Evolutionary conservation across 2,329 filamentous ascomycete species (phyloP), one percentile per base, ranked within the genome.

Genomic region (Acrodontium crateriforme): DNA sequence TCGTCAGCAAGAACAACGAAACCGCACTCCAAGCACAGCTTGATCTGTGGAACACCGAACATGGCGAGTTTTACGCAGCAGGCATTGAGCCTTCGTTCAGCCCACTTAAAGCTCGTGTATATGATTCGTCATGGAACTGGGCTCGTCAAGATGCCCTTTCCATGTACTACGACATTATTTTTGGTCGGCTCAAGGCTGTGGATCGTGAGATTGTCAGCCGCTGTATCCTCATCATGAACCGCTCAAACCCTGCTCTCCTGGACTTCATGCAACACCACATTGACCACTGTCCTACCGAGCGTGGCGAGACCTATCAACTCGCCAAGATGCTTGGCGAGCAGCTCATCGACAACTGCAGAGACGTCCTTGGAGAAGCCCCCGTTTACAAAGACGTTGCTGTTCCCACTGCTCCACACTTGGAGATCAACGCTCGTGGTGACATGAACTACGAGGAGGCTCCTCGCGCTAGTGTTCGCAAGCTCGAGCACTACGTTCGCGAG

Each of bases 241-340:
- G 89, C 38, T 93, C 89, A 18, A 98, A 95, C 54, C 89, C 89
- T 2, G 78, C 82, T 18, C 73, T 98, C 2, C 71, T 98, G 33
- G 87, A 98, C 45, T 98, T 94, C 59, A 98, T 98, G 89, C 89
- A 98, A 54, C 95, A 98, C 48, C 89, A 98, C 62, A 98, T 98
- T 49, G 89, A 98, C 49, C 89, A 95, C 63, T 95, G 87, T 62
- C 89, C 89, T 1, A 85, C 85, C 0, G 85, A 98, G 51, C 78
- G 87, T 27, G 89, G 89, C 34, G 89, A 98, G 62, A 98, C 89
- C 2, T 98, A 98, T 60, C 72, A 89, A 60, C 74, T 98, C n/a
- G 89, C 89, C 23, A 93, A 98, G 63, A 76, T 89, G 57, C 78
- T 98, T 14, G 87, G 83, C 18, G 69, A 81, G 50, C 81, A 91